Evolutionary conservation across 768 basidiomycete species (phyloP).

Genomic region (Mycena galopus): DNA sequence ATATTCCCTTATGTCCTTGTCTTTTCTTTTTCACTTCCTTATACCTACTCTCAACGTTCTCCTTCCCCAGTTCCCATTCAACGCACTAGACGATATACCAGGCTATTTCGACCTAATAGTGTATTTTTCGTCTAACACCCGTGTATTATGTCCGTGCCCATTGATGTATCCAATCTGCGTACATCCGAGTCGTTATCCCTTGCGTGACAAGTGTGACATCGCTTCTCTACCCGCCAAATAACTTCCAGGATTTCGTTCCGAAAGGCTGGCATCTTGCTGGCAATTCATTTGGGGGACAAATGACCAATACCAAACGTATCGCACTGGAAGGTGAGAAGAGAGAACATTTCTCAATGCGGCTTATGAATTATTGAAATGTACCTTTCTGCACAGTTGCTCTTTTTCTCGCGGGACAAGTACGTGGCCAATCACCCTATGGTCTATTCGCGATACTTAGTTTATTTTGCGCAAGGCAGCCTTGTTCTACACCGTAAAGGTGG

Average conservation of each 20-base stretch:
- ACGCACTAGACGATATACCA: background rate
- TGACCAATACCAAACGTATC: constrained; percentile 29
- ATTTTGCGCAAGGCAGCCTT: constrained; percentile 71
- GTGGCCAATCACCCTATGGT: constrained; percentile 34
- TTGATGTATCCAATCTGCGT: background rate
- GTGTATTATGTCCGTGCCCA: no score
- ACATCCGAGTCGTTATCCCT: background rate
- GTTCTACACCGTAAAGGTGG: constrained; percentile 80
- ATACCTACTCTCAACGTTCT: background rate
- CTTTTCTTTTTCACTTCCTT: background rate
- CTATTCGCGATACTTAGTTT: constrained; percentile 9
- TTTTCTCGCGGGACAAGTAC: constrained; percentile 65
- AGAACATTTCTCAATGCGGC: background rate
- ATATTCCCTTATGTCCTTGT: background rate
- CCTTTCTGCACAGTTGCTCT: constrained; percentile 51
- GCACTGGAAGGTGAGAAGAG: constrained; percentile 28
- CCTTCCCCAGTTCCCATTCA: background rate
- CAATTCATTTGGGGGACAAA: background rate
- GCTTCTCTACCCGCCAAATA: background rate
- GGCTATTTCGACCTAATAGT: background rate
- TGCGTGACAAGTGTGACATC: constrained; percentile 7
- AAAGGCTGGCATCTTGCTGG: constrained; percentile 6
- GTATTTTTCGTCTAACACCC: no score
- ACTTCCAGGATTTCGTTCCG: background rate
- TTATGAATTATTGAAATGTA: background rate